Conservation (phyloP, 2,329 filamentous ascomycete species). For the Sporothrix sp. region DNA sequence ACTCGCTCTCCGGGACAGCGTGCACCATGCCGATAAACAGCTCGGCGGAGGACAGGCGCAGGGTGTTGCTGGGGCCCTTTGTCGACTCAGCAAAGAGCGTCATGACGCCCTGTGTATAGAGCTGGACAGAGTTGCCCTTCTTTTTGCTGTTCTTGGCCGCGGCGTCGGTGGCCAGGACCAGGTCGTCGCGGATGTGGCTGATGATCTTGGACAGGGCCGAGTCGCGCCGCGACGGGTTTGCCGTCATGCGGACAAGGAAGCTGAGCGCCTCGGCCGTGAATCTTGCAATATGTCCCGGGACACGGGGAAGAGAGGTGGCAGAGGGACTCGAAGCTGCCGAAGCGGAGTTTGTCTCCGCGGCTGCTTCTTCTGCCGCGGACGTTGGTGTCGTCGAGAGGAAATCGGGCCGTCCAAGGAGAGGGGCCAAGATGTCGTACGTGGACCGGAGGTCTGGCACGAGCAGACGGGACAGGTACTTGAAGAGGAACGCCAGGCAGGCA, state of each 20-base stretch:
- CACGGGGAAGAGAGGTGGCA: constrained; percentile 31
- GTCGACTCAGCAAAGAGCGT: constrained; percentile 79
- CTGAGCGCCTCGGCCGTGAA: constrained; percentile 94
- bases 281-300: constrained; percentile 77
- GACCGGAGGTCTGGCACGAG: constrained; percentile 78
- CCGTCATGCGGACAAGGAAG: constrained; percentile 85
- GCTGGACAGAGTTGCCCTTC: constrained; percentile 31
- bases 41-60: constrained; percentile 50
- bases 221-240: constrained; percentile 59
- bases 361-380: not conserved
- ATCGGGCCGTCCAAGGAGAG: constrained; percentile 66
- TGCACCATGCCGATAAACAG: constrained; percentile 44
- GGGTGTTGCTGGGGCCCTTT: constrained; percentile 49
- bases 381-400: not conserved
- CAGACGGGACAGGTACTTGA: constrained; percentile 90
- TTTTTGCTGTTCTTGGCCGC: constrained; percentile 27
- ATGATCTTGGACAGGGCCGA: constrained; percentile 62
- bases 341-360: not conserved
- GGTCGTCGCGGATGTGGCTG: constrained; percentile 59
- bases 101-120: constrained; percentile 85
- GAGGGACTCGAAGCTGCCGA: not conserved
- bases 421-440: constrained; percentile 72
- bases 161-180: constrained; percentile 29
- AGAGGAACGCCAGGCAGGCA: constrained; percentile 83
- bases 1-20: constrained; percentile 41